Evolutionary conservation across 768 basidiomycete genomes (phyloP).

Genomic region (Mycena albidolilacea): DNA sequence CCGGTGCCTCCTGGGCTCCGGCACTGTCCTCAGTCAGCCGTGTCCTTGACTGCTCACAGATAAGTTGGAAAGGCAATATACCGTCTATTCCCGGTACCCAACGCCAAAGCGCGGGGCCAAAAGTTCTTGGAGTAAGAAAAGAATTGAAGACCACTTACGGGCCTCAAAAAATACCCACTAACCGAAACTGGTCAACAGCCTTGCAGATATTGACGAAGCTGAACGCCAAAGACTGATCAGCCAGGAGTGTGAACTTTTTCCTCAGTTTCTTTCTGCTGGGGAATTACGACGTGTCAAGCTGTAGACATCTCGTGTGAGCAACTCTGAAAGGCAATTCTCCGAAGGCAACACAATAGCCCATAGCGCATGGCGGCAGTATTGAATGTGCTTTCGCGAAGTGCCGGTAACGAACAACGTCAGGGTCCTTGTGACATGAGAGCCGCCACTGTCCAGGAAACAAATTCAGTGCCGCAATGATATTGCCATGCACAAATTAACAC

Average conservation of each 20-base stretch:
- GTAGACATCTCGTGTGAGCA: background rate
- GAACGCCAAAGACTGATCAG: too few species aligned
- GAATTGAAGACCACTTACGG: too few species aligned
- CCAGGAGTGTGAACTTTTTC: too few species aligned
- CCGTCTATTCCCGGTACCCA: background rate
- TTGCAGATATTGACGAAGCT: too few species aligned
- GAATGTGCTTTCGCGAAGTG: background rate
- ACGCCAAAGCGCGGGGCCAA: background rate
- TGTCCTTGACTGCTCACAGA: background rate
- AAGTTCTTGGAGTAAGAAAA: too few species aligned
- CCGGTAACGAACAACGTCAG: background rate
- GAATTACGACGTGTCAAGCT: background rate
- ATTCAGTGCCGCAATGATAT: background rate
- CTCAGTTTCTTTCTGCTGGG: background rate
- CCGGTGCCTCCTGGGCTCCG: background rate
- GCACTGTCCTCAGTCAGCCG: background rate
- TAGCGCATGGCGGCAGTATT: background rate
- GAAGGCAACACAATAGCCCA: background rate
- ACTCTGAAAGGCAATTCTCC: background rate
- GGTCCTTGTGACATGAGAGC: constrained; percentile 17
- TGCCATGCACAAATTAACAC: background rate
- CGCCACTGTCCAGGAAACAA: background rate
- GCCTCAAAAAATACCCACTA: background rate
- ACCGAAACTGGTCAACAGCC: background rate
- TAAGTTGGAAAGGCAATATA: background rate